Evolutionary conservation across 257 asterid genomes (phyloP).

Genomic region (Cinchona pubescens): DNA sequence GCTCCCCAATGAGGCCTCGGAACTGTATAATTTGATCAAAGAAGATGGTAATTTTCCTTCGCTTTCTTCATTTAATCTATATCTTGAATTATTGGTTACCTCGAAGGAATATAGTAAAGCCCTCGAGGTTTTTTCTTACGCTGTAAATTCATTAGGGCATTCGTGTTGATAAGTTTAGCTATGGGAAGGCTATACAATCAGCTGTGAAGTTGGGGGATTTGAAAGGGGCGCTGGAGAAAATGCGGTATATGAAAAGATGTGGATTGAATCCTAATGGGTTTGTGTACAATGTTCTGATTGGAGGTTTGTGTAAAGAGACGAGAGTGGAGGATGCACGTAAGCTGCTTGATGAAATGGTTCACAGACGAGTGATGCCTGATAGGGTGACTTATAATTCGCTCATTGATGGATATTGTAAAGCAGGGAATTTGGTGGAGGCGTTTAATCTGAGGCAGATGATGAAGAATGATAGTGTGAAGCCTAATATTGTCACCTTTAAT

Average conservation of each 20-base stretch:
- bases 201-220: conserved; percentile 64
- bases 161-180: conserved; percentile 55
- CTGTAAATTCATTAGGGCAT: conserved; percentile 49
- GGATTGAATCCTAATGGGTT: conserved; percentile 47
- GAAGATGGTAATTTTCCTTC: conserved; percentile 53
- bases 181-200: conserved; percentile 71
- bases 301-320: conserved; percentile 72
- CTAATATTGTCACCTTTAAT: conserved; percentile 61
- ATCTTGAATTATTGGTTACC: conserved; percentile 57
- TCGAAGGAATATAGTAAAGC: conserved; percentile 31
- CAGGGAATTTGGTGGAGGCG: conserved; percentile 57
- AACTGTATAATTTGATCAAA: conserved; percentile 48
- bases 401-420: conserved; percentile 73
- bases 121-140: conserved; percentile 48
- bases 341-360: conserved; percentile 71
- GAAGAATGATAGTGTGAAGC: conserved; percentile 50
- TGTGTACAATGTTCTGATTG: conserved; percentile 76
- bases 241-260: conserved; percentile 42
- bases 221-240: conserved; percentile 43
- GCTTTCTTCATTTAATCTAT: conserved; percentile 44
- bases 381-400: conserved; percentile 64
- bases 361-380: conserved; percentile 43
- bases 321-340: conserved; percentile 59
- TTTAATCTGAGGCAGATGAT: conserved; percentile 52
- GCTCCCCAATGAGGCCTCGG: conserved; percentile 49